Percentiles rank a stretch among this genome's conserved stretches.
phyloP scores from a whole-genome alignment of 2,329 filamentous ascomycete genomes.

The Exserohilum turcica region DNA sequence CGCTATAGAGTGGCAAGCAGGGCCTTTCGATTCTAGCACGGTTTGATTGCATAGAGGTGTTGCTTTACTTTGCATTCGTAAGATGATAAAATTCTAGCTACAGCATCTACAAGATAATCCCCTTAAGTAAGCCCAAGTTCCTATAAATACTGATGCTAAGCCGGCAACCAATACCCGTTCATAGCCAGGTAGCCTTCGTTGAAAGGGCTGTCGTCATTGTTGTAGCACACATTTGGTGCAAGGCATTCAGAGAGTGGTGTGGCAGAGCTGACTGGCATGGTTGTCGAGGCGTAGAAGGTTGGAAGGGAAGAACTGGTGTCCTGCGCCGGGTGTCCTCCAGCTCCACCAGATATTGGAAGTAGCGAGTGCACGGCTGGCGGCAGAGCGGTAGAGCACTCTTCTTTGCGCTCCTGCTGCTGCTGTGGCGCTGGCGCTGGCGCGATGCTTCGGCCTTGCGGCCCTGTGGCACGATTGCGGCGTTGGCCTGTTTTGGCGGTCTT shows the following conservation, averaged over 20 bases:
- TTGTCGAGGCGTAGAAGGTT: neutral
- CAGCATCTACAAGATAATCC: no score
- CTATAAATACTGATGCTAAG: constrained; percentile 18
- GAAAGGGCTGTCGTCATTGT: neutral
- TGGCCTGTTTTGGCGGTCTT: no score
- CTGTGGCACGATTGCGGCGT: no score
- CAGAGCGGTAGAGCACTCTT: neutral
- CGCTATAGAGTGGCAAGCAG: neutral
- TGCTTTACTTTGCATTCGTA: no score
- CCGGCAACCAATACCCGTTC: neutral
- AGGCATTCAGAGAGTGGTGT: neutral
- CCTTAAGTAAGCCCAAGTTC: no score
- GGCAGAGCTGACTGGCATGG: neutral
- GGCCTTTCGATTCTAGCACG: no score
- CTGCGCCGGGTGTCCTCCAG: neutral
- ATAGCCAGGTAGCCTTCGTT: neutral
- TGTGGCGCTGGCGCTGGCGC: neutral
- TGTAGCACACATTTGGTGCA: neutral
- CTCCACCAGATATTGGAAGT: no score
- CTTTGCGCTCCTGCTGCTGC: neutral
- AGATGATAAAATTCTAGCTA: no score
- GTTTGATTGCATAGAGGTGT: no score
- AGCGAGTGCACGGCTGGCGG: neutral
- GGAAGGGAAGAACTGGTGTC: neutral
- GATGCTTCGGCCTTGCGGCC: no score